Evolutionary conservation across 2,329 filamentous ascomycete species (phyloP), one percentile per base, ranked within the genome.

Genomic region (Corinectria fuckeliana): DNA sequence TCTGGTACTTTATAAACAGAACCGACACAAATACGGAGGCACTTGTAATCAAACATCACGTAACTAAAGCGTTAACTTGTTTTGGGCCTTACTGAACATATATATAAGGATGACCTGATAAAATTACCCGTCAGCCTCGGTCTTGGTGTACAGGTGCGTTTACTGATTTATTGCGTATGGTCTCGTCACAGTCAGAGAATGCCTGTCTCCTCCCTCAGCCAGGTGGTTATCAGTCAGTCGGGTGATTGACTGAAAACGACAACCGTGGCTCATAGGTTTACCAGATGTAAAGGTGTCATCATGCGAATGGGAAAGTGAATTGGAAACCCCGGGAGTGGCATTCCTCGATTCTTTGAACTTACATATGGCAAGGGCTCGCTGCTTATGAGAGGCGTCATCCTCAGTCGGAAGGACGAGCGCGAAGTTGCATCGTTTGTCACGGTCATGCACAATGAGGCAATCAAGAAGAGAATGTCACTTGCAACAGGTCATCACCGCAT

Each of bases 401-500:
- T n/a, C 36, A 14, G n/a, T 21, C 2, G 18, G n/a, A 23, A 23
- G 13, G 23, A 7, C 6, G n/a, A 34, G 14, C 21, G 14, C 18
- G 36, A 54, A 21, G 13, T n/a, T 30, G 20, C 28, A 54, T 28
- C 23, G 58, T 56, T n/a, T n/a, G 36, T 62, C 38, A 58, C 45
- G 38, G n/a, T n/a, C 36, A 23, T 53, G 38, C 49, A 57, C 16
- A 49, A 58, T 56, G 54, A 26, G 10, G 20, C 44, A 7, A 36
- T 36, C n/a, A 16, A 41, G 49, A 47, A 64, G 48, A 25, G 61
- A 64, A 81, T 86, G 84, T 87, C 79, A 79, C 81, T 85, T 86
- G 83, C 81, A 80, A 86, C 82, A 87, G 85, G 85, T 88, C 84
- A 87, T 87, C 85, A 85, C 70, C 85, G 83, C 80, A 85, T 87